Evolutionary conservation across 2,329 filamentous ascomycete species (phyloP), one percentile per base, ranked within the genome.

Genomic region (Dactylellina leptospora): DNA sequence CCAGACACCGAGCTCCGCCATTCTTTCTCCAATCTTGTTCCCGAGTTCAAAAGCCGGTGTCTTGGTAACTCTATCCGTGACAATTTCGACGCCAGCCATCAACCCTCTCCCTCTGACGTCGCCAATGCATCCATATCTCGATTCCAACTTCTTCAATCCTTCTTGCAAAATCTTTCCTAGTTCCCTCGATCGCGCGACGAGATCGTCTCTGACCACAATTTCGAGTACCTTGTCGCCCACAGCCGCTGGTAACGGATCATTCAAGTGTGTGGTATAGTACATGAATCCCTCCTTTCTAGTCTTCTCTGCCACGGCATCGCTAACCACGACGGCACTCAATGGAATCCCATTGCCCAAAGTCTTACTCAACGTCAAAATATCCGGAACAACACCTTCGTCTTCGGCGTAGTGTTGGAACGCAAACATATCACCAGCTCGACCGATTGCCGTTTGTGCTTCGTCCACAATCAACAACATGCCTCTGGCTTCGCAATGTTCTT

Each of bases 151-250:
- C 22, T 78, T 78, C n/a, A 86, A 81, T 1, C 82, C 84, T 0
- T 76, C 79, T 64, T 82, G 82, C 2, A 88, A 78, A 20, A 82
- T 77, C 1, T 78, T 69, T 1, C 85, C 85, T 4, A 82, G 79
- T 25, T 78, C 75, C 4, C 79, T 77, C 3, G 85, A 82, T 1
- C 81, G 80, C 68, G 79, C 78, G 16, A 84, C 82, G 8, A 88
- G 78, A 18, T 81, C 78, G 71, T 88, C 86, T 0, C 85, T 80
- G 18, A 84, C 80, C 0, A 88, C 84, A 10, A 88, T 85, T 68
- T 88, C 85, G 0, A 88, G 80, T 1, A 88, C 86, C 75, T 87
- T 87, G 72, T 84, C 80, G 0, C 85, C 86, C 0, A 88, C 85
- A 0, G 85, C 84, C 0, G 85, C 85, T 0, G 86, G 83, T 0